Conservation (phyloP, 495 filamentous ascomycete species). For the Cryomyces minteri region DNA sequence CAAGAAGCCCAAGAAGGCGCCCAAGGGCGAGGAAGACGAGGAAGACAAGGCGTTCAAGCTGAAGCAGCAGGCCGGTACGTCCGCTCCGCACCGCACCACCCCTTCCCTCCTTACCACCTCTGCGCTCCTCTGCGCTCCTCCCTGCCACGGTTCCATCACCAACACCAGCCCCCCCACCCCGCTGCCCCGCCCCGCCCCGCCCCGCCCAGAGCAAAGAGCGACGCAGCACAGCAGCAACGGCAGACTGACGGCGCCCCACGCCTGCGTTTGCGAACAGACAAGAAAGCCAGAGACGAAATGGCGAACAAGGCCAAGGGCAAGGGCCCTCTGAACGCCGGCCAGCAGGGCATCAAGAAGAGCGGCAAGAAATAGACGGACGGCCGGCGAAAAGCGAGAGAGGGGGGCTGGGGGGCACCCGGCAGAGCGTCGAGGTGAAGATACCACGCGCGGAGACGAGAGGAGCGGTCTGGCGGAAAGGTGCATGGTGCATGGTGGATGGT, state of each 20-base stretch:
- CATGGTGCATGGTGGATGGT: too few species aligned
- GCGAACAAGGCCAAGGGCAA: constrained; percentile 21
- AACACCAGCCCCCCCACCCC: too few species aligned
- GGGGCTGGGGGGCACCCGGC: too few species aligned
- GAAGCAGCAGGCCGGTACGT: constrained; percentile 19
- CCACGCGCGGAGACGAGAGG: too few species aligned
- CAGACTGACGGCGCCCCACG: not conserved
- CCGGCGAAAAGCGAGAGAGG: too few species aligned
- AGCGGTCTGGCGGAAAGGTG: too few species aligned
- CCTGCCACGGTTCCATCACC: too few species aligned
- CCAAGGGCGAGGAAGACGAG: constrained; percentile 15
- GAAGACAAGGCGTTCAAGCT: constrained; percentile 20
- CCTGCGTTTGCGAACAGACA: constrained; percentile 9
- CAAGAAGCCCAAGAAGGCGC: constrained; percentile 22
- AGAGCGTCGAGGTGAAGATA: too few species aligned
- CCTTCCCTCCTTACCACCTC: too few species aligned
- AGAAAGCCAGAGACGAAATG: constrained; percentile 23
- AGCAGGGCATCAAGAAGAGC: constrained; percentile 79
- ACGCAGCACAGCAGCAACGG: not conserved
- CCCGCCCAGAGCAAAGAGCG: too few species aligned
- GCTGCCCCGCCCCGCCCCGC: too few species aligned
- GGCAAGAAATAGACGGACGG: constrained; percentile 49
- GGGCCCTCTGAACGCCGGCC: constrained; percentile 52
- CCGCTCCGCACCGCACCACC: not conserved
- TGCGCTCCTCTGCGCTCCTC: too few species aligned